These are phyloP conservation scores for Trichomonascaceae sp. DNA, from an alignment of 1,139 yeast genomes.

Conservation along the genomic window DNA sequence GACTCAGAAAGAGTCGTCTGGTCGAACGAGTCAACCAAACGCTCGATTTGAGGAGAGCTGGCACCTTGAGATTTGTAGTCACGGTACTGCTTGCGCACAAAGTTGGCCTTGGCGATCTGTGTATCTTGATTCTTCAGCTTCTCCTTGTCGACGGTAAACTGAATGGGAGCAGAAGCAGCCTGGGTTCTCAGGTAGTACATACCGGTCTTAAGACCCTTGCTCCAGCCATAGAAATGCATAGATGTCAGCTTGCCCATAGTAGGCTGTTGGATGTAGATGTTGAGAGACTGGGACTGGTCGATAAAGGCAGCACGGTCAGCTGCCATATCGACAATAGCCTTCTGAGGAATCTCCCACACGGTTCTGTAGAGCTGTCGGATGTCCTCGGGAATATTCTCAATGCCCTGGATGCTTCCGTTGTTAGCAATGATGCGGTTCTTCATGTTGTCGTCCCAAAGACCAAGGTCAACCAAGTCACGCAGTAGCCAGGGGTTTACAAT, in stretches of 20 bases:
- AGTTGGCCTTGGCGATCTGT: slow-evolving; percentile 16
- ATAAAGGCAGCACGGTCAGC: slow-evolving; percentile 89
- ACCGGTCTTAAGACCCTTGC: slow-evolving; percentile 92
- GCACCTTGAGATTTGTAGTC: slow-evolving; percentile 1
- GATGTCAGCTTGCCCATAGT: slow-evolving; percentile 91
- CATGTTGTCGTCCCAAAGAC: slow-evolving; percentile 70
- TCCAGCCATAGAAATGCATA: slow-evolving; percentile 98
- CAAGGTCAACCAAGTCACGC: slow-evolving; percentile 70
- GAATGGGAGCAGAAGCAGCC: slow-evolving; percentile 91
- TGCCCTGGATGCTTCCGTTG: slow-evolving; percentile 76
- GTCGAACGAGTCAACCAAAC: slow-evolving; percentile 2
- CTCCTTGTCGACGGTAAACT: slow-evolving; percentile 68
- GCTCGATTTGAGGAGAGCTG: slow-evolving; percentile 1
- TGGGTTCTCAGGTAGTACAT: slow-evolving; percentile 94
- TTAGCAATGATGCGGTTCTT: slow-evolving; percentile 67
- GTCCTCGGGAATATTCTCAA: slow-evolving; percentile 65
- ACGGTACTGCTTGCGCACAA: slow-evolving; percentile 25
- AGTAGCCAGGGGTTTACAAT: slow-evolving; percentile 73
- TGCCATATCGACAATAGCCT: slow-evolving; percentile 81
- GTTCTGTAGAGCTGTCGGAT: slow-evolving; percentile 76
- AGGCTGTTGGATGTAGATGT: slow-evolving; percentile 73
- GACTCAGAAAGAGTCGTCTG: slow-evolving; percentile 1
- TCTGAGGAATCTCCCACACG: slow-evolving; percentile 94
- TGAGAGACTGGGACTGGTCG: slow-evolving; percentile 90
- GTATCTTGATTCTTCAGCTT: slow-evolving; percentile 29